phyloP scores from a whole-genome alignment of 345 rosid genomes.

The Iberis pinnata region DNA sequence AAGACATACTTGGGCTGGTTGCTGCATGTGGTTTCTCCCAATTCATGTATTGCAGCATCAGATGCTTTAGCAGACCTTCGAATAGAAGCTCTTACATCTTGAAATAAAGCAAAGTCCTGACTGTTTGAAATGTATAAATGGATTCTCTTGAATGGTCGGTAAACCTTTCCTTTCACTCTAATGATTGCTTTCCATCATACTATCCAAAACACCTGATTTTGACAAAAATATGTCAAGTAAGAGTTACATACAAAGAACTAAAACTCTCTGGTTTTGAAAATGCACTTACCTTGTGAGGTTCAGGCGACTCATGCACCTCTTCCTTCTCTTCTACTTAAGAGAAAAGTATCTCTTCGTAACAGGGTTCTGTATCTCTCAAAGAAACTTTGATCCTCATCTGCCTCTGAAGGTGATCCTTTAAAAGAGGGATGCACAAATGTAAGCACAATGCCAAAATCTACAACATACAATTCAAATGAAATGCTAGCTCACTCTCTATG shows the following conservation, averaged over 20 bases:
- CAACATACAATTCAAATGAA: constrained; percentile 5
- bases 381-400: constrained; percentile 31
- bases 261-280: not conserved
- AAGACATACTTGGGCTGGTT: constrained; percentile 43
- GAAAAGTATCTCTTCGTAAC: constrained; percentile 20
- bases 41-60: constrained; percentile 21
- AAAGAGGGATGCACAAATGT: constrained; percentile 1
- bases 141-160: constrained; percentile 78
- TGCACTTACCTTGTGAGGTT: constrained; percentile 39
- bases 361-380: constrained; percentile 21
- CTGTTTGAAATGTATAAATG: constrained; percentile 56
- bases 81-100: constrained; percentile 81
- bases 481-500: too few species aligned
- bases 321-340: constrained; percentile 33
- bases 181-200: constrained; percentile 55
- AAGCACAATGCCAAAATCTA: constrained; percentile 9
- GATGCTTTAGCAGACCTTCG: constrained; percentile 42
- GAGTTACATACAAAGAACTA: not conserved
- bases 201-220: constrained; percentile 66
- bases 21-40: constrained; percentile 13
- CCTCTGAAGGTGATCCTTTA: constrained; percentile 21
- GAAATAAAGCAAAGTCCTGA: constrained; percentile 63
- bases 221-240: not conserved
- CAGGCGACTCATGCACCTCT: constrained; percentile 34
- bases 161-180: constrained; percentile 40